Percentiles rank a stretch among this genome's conserved stretches.
These are phyloP conservation scores for Diaporthe helianthi DNA, from an alignment of 2,329 filamentous ascomycete genomes.

Conservation along the genomic window DNA sequence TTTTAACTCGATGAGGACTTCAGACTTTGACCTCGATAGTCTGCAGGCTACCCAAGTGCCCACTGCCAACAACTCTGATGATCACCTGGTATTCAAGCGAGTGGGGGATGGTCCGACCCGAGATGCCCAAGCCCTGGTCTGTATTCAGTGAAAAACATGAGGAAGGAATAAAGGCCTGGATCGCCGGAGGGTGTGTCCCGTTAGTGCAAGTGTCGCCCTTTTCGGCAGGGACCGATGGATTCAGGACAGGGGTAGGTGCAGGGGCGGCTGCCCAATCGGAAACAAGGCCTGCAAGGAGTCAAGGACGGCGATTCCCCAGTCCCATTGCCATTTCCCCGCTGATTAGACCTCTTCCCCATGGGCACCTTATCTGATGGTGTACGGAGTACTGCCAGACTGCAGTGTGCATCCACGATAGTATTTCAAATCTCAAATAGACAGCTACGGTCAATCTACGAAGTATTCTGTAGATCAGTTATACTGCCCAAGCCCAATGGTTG, in stretches of 20 bases:
- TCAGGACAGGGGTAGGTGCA: not conserved
- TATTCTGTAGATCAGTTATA: not conserved
- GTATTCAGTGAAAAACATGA: not conserved
- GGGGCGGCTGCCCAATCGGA: too few species aligned
- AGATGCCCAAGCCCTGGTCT: not conserved
- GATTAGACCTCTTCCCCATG: slow-evolving; percentile 8
- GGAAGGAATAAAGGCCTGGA: slow-evolving; percentile 9
- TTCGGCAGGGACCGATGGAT: slow-evolving; percentile 20
- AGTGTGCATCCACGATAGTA: not conserved
- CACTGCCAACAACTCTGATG: too few species aligned
- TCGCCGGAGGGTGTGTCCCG: slow-evolving; percentile 23
- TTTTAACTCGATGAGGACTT: not conserved
- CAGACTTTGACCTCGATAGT: slow-evolving; percentile 3
- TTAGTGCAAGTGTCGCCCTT: slow-evolving; percentile 18
- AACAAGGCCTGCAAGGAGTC: too few species aligned
- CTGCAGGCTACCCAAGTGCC: not conserved
- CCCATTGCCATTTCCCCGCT: not conserved
- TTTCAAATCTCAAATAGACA: not conserved
- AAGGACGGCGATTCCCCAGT: not conserved
- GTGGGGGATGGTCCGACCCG: not conserved
- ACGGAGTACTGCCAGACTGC: not conserved
- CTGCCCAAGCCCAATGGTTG: not conserved
- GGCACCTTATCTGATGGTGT: slow-evolving; percentile 1
- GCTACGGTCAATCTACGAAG: not conserved
- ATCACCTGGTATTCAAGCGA: not conserved